Conservation (phyloP, 345 rosid species). For the Garcia nutans region DNA sequence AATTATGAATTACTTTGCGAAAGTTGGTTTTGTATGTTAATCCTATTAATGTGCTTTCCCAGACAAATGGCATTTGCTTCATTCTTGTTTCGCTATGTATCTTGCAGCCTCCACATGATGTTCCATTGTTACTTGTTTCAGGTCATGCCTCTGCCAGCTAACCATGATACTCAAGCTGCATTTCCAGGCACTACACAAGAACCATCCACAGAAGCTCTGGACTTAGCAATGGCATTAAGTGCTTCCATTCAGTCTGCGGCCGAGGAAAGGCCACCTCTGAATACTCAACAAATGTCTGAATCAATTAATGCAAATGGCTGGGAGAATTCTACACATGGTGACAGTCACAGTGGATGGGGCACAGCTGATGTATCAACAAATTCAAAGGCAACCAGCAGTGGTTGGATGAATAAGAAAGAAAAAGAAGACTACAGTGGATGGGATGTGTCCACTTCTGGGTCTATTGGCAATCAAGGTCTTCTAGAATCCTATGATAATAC, state of each 20-base stretch:
- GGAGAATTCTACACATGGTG: slow-evolving; percentile 25
- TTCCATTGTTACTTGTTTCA: slow-evolving; percentile 22
- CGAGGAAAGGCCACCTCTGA: slow-evolving; percentile 15
- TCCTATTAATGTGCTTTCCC: neutral
- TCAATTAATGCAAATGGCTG: slow-evolving; percentile 32
- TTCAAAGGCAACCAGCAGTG: slow-evolving; percentile 32
- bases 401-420: slow-evolving; percentile 28
- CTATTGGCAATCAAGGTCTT: slow-evolving; percentile 23
- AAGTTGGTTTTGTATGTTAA: neutral
- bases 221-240: slow-evolving; percentile 18
- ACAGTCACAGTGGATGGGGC: slow-evolving; percentile 39
- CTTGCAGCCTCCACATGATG: neutral
- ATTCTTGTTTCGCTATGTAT: neutral
- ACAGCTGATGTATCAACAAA: slow-evolving; percentile 21
- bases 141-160: slow-evolving; percentile 23
- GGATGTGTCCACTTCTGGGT: slow-evolving; percentile 28
- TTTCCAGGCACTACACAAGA: slow-evolving; percentile 15
- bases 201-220: slow-evolving; percentile 20
- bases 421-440: slow-evolving; percentile 38
- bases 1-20: neutral
- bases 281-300: slow-evolving; percentile 23
- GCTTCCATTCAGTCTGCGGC: slow-evolving; percentile 24
- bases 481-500: slow-evolving; percentile 8
- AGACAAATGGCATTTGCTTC: neutral
- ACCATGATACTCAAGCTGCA: slow-evolving; percentile 18